Conservation (phyloP, 257 asterid species). For the Solanum paucissectum region DNA sequence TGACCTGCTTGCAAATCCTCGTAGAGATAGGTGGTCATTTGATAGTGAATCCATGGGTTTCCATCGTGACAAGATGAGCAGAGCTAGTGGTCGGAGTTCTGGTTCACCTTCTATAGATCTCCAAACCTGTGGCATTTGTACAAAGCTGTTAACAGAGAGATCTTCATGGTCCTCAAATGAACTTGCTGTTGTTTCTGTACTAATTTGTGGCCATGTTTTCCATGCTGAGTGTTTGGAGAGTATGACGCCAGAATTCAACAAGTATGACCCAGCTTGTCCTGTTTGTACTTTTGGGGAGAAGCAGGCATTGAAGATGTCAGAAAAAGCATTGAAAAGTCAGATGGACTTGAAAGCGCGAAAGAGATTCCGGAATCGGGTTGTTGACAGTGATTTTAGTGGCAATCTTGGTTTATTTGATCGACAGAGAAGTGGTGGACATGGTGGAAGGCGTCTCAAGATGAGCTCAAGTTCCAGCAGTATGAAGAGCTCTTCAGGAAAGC, state of each 20-base stretch:
- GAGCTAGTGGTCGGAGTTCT: conserved; percentile 46
- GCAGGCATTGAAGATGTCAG: conserved; percentile 62
- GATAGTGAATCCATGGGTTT: conserved; percentile 71
- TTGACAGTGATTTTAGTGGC: conserved; percentile 46
- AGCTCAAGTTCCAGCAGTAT: conserved; percentile 67
- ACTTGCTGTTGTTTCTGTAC: conserved; percentile 75
- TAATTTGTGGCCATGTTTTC: conserved; percentile 81
- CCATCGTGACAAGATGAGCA: conserved; percentile 42
- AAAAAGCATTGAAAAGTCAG: conserved; percentile 71
- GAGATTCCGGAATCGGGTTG: conserved; percentile 44
- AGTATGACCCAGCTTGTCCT: conserved; percentile 86
- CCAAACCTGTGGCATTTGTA: conserved; percentile 79
- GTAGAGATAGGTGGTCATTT: conserved; percentile 89
- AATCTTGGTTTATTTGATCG: conserved; percentile 32
- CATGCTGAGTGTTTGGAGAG: conserved; percentile 93
- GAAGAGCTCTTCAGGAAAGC: conserved; percentile 49
- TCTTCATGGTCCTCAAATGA: conserved; percentile 63
- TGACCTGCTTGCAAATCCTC: conserved; percentile 42
- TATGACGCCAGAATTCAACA: conserved; percentile 73
- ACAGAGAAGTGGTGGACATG: conserved; percentile 38
- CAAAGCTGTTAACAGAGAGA: conserved; percentile 62
- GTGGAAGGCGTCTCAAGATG: conserved; percentile 44
- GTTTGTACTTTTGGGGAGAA: conserved; percentile 90
- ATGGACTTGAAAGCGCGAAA: conserved; percentile 60
- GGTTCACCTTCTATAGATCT: conserved; percentile 43